phyloP scores from a whole-genome alignment of 1,139 yeast genomes.

The Pichia sp. region DNA sequence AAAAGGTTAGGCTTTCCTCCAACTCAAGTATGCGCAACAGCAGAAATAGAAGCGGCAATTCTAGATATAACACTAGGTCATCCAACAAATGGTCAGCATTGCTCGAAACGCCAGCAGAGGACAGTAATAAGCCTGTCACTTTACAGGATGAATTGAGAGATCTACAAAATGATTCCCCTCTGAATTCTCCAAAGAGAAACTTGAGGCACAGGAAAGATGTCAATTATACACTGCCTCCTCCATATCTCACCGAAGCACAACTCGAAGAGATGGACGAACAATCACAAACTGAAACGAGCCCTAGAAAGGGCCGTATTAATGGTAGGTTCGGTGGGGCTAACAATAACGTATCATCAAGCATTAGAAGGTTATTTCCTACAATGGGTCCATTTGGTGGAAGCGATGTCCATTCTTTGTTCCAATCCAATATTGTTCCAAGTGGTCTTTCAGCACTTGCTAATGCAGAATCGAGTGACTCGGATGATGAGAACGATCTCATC shows the following conservation, averaged over 20 bases:
- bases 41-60: not conserved
- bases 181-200: constrained; percentile 39
- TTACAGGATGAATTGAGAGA: constrained; percentile 34
- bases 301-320: constrained; percentile 21
- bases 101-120: not conserved
- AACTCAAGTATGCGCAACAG: too few relatives aligned
- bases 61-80: too few relatives aligned
- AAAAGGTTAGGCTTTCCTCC: too few relatives aligned
- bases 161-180: constrained; percentile 39
- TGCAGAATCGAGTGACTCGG: constrained; percentile 28
- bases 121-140: not conserved
- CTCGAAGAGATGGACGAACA: constrained; percentile 18
- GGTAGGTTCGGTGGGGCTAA: constrained; percentile 22
- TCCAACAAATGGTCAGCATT: constrained; percentile 3
- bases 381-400: constrained; percentile 98
- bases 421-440: constrained; percentile 43
- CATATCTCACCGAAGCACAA: constrained; percentile 47
- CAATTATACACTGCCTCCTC: constrained; percentile 85
- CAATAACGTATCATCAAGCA: constrained; percentile 8
- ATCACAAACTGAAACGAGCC: constrained; percentile 29
- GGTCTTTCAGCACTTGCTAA: constrained; percentile 35
- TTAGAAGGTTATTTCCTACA: constrained; percentile 77
- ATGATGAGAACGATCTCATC: constrained; percentile 34
- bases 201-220: constrained; percentile 72
- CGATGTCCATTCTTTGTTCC: constrained; percentile 68